Conservation (phyloP, 768 basidiomycete genomes). For the Lactarius evosmus region DNA sequence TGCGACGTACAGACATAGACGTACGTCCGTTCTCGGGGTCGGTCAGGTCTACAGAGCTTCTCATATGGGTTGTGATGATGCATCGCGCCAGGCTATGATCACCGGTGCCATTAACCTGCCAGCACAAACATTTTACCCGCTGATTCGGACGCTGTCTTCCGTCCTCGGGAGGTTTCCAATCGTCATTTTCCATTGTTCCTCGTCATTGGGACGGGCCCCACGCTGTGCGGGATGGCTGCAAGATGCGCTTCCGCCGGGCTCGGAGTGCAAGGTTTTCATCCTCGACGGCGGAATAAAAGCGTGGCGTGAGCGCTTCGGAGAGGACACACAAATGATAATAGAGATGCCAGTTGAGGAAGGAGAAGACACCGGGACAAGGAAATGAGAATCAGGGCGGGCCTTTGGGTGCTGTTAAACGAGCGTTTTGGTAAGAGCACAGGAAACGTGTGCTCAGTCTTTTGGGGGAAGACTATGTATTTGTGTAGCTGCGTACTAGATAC, state of each 20-base stretch:
- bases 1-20: constrained; percentile 40
- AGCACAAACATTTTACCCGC: constrained; percentile 43
- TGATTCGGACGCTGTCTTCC: constrained; percentile 35
- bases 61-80: neutral
- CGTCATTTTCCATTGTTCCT: constrained; percentile 32
- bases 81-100: constrained; percentile 30
- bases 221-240: constrained; percentile 31
- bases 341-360: constrained; percentile 48
- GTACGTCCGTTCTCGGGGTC: constrained; percentile 27
- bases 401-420: neutral
- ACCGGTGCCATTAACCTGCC: constrained; percentile 43
- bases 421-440: neutral
- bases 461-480: neutral
- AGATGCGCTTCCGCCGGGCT: constrained; percentile 28
- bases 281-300: constrained; percentile 31
- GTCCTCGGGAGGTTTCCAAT: constrained; percentile 32
- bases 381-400: neutral
- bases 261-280: constrained; percentile 25
- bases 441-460: neutral
- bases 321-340: constrained; percentile 24
- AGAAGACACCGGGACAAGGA: neutral
- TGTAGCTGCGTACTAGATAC: neutral
- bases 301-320: constrained; percentile 30
- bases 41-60: neutral
- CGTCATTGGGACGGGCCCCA: constrained; percentile 29